phyloP scores from a whole-genome alignment of 2,329 filamentous ascomycete genomes.

The Penicillium aurantiogriseum region DNA sequence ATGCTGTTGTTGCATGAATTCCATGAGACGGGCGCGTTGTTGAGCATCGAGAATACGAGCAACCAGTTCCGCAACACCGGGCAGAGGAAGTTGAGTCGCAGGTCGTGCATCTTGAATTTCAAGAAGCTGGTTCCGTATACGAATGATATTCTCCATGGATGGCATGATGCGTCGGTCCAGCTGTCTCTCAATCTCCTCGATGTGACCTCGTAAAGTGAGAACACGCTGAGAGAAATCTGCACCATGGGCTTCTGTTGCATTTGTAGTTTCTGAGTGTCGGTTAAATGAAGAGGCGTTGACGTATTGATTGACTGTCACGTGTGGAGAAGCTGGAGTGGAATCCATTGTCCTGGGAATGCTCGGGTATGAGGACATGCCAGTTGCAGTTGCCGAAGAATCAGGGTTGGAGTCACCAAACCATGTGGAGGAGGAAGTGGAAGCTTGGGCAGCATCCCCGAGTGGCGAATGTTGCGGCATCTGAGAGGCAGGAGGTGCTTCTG shows the following conservation, averaged over 20 bases:
- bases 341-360: background rate
- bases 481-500: background rate
- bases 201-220: conserved; percentile 17
- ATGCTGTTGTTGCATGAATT: background rate
- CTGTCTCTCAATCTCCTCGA: conserved; percentile 30
- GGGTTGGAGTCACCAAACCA: background rate
- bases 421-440: background rate
- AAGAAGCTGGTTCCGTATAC: conserved; percentile 32
- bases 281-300: background rate
- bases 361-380: background rate
- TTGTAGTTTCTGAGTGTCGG: background rate
- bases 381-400: background rate
- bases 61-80: conserved; percentile 27
- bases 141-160: conserved; percentile 32
- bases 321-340: background rate
- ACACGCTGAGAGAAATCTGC: background rate
- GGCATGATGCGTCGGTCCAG: conserved; percentile 29
- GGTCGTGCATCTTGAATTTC: conserved; percentile 35
- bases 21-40: background rate
- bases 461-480: background rate
- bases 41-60: background rate
- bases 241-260: background rate
- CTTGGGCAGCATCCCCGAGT: background rate
- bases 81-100: conserved; percentile 22
- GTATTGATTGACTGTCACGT: background rate